phyloP scores from a whole-genome alignment of 164 flowering plant genomes.

The Saururus chinensis region DNA sequence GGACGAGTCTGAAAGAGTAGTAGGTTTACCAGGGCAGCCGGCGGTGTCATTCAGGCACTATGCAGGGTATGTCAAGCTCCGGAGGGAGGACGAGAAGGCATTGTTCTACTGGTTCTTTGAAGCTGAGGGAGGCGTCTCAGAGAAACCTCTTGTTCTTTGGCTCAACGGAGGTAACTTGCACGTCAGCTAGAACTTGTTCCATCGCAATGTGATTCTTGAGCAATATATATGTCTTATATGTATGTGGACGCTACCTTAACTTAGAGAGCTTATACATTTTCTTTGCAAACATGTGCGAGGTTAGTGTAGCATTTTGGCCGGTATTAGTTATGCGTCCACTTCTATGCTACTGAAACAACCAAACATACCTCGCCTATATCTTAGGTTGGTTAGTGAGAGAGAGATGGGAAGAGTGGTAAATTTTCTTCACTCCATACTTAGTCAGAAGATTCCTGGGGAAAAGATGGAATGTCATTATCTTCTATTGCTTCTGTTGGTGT shows the following conservation, averaged over 20 bases:
- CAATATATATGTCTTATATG: no score
- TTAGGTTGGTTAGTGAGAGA: no score
- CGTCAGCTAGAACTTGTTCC: no score
- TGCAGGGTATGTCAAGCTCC: slow-evolving; percentile 42
- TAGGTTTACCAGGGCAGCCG: slow-evolving; percentile 45
- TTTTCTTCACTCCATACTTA: not conserved
- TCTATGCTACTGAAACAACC: no score
- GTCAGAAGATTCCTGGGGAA: not conserved
- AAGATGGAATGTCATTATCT: not conserved
- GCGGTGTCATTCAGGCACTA: slow-evolving; percentile 36
- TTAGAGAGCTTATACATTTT: no score
- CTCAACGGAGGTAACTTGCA: slow-evolving; percentile 49
- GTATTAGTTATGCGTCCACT: no score
- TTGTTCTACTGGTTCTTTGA: slow-evolving; percentile 63
- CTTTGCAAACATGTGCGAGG: no score
- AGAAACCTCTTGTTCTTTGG: slow-evolving; percentile 49
- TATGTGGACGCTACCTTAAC: no score
- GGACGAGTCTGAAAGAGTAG: slow-evolving; percentile 27
- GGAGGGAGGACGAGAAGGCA: slow-evolving; percentile 26
- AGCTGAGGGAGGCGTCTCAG: slow-evolving; percentile 18
- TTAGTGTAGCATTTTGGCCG: no score
- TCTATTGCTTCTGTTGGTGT: not conserved
- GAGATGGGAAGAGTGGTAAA: not conserved
- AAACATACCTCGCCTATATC: no score
- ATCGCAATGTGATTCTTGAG: not conserved